A percentile compares a stretch with the other conserved stretches of the same genome.
Evolutionary conservation across 139 green algal species (phyloP).

Genomic region (Bryopsis sp.): DNA sequence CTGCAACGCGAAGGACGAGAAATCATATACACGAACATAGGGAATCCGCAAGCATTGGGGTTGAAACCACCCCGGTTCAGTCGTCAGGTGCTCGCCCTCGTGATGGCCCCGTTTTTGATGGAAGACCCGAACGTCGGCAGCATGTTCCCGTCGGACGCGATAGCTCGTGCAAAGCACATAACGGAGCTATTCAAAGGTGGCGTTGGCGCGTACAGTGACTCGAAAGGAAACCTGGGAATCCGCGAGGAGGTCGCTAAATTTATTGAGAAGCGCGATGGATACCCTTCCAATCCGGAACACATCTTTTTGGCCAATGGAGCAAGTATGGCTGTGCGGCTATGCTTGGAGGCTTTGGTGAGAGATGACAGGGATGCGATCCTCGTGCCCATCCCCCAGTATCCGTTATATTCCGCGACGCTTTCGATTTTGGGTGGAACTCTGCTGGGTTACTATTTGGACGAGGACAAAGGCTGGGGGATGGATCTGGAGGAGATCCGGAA

Average conservation of each 20-base stretch:
- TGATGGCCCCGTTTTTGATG: slow-evolving; percentile 67
- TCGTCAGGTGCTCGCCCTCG: slow-evolving; percentile 65
- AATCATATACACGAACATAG: slow-evolving; percentile 94
- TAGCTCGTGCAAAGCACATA: slow-evolving; percentile 53
- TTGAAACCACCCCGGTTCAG: slow-evolving; percentile 80
- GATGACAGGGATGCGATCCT: slow-evolving; percentile 51
- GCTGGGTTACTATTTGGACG: slow-evolving; percentile 62
- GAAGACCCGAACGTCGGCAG: slow-evolving; percentile 43
- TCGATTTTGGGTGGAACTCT: slow-evolving; percentile 65
- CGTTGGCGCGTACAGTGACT: slow-evolving; percentile 78
- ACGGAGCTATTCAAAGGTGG: slow-evolving; percentile 43
- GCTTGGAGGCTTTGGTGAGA: slow-evolving; percentile 53
- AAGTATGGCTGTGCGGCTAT: slow-evolving; percentile 55
- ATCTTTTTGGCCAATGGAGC: slow-evolving; percentile 77
- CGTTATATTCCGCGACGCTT: slow-evolving; percentile 76
- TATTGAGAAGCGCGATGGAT: slow-evolving; percentile 65
- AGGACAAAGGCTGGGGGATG: slow-evolving; percentile 48
- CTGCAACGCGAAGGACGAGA: slow-evolving; percentile 70
- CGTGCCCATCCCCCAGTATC: slow-evolving; percentile 83
- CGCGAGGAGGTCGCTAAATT: slow-evolving; percentile 68
- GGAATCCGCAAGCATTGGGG: slow-evolving; percentile 86
- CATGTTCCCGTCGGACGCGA: slow-evolving; percentile 66
- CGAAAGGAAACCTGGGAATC: slow-evolving; percentile 46
- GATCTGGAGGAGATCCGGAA: slow-evolving; percentile 20
- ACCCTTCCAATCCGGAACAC: slow-evolving; percentile 42